These are phyloP conservation scores for Thozetella sp. DNA, from an alignment of 495 filamentous ascomycete species.

Conservation along the genomic window DNA sequence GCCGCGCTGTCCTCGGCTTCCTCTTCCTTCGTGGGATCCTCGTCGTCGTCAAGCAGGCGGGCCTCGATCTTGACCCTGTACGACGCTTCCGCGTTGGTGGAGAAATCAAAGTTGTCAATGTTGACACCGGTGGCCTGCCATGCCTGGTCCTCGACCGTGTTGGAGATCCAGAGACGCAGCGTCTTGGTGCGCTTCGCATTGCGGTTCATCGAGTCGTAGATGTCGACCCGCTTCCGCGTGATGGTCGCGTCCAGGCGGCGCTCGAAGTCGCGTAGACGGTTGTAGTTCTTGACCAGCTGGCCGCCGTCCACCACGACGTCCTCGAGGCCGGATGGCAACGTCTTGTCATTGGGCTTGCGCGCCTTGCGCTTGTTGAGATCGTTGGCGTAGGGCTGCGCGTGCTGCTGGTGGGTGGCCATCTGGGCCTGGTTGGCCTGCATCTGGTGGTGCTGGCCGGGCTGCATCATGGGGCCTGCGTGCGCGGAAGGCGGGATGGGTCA, in stretches of 20 bases:
- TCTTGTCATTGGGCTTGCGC: slow-evolving; percentile 90
- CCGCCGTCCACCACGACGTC: slow-evolving; percentile 67
- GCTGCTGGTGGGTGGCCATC: slow-evolving; percentile 54
- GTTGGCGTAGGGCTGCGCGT: slow-evolving; percentile 51
- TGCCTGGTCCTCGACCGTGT: slow-evolving; percentile 90
- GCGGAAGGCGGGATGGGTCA: slow-evolving; percentile 23
- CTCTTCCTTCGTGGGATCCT: slow-evolving; percentile 58
- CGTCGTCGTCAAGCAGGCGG: slow-evolving; percentile 77
- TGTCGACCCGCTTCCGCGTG: slow-evolving; percentile 89
- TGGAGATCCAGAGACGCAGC: slow-evolving; percentile 92
- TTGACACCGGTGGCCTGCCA: slow-evolving; percentile 78
- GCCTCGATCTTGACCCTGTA: slow-evolving; percentile 95
- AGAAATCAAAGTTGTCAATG: slow-evolving; percentile 75
- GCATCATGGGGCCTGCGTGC: slow-evolving; percentile 58
- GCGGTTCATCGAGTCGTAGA: slow-evolving; percentile 79
- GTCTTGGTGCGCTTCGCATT: slow-evolving; percentile 82
- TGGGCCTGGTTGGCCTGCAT: slow-evolving; percentile 52
- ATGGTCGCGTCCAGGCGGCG: slow-evolving; percentile 90
- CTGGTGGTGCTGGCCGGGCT: slow-evolving; percentile 46
- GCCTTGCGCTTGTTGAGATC: slow-evolving; percentile 76
- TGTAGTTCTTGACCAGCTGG: slow-evolving; percentile 81
- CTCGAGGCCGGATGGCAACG: slow-evolving; percentile 87
- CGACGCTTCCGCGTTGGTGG: slow-evolving; percentile 64
- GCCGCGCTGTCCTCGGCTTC: slow-evolving; percentile 53
- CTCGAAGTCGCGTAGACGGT: slow-evolving; percentile 82